Conservation (phyloP, 2,329 filamentous ascomycete species). For the Penicillium sp. region DNA sequence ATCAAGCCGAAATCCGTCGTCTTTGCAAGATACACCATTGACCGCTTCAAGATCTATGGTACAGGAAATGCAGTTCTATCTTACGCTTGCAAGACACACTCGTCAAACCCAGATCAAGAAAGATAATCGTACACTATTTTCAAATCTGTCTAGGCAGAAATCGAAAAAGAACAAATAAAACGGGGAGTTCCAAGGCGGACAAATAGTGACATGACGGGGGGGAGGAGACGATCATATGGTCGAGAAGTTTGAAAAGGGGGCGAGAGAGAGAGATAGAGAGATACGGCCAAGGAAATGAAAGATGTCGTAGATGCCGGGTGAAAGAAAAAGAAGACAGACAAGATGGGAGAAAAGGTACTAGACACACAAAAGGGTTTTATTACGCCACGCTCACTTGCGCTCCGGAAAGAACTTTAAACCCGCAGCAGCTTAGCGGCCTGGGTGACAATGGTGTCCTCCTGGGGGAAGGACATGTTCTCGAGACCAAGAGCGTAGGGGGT, state of each 20-base stretch:
- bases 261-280: neutral
- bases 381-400: conserved; percentile 19
- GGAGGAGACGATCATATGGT: conserved; percentile 17
- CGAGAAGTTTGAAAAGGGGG: neutral
- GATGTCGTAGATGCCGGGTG: neutral
- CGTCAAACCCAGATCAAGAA: conserved; percentile 10
- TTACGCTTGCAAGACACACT: conserved; percentile 7
- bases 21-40: too few relatives aligned
- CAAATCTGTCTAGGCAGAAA: conserved; percentile 17
- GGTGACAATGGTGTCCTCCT: conserved; percentile 76
- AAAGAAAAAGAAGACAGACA: conserved; percentile 19
- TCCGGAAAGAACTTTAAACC: conserved; percentile 48
- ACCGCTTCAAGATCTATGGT: too few relatives aligned
- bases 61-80: too few relatives aligned
- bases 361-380: conserved; percentile 30
- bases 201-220: conserved; percentile 20
- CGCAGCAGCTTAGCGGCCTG: conserved; percentile 85
- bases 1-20: too few relatives aligned
- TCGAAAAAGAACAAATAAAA: neutral
- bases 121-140: conserved; percentile 25
- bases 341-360: conserved; percentile 22
- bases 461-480: conserved; percentile 93
- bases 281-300: too few relatives aligned
- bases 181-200: too few relatives aligned
- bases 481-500: conserved; percentile 91